phyloP scores from a whole-genome alignment of 2,329 filamentous ascomycete genomes.

The Trichoderma simmonsii region DNA sequence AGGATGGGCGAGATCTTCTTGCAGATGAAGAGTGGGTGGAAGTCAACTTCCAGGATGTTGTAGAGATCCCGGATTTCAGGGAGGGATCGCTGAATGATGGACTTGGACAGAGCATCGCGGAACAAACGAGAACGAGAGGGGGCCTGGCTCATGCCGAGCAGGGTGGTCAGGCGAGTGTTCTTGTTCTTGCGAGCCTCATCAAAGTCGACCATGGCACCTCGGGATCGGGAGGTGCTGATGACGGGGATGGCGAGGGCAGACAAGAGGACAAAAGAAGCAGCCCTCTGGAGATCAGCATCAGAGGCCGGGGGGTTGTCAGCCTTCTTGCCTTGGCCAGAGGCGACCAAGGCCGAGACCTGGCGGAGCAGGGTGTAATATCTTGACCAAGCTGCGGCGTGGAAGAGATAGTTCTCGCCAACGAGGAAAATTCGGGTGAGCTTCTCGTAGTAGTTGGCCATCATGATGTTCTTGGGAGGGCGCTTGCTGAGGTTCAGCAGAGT shows the following conservation, averaged over 20 bases:
- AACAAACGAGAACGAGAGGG: slow-evolving; percentile 89
- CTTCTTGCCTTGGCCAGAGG: slow-evolving; percentile 84
- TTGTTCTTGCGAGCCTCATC: slow-evolving; percentile 98
- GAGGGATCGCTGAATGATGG: slow-evolving; percentile 84
- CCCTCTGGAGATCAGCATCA: slow-evolving; percentile 88
- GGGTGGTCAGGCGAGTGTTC: slow-evolving; percentile 93
- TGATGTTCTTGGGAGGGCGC: slow-evolving; percentile 94
- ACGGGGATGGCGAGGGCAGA: slow-evolving; percentile 97
- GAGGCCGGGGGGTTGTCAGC: slow-evolving; percentile 87
- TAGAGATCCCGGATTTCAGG: slow-evolving; percentile 96
- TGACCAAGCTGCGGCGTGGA: slow-evolving; percentile 97
- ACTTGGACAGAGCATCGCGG: slow-evolving; percentile 94
- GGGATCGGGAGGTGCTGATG: slow-evolving; percentile 96
- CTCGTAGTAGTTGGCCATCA: slow-evolving; percentile 99
- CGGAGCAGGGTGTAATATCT: slow-evolving; percentile 96
- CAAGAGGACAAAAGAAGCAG: slow-evolving; percentile 90
- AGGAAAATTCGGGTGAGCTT: slow-evolving; percentile 98
- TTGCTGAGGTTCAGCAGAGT: slow-evolving; percentile 97
- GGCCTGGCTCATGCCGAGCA: slow-evolving; percentile 86
- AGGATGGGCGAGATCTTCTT: slow-evolving; percentile 98
- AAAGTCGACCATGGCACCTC: slow-evolving; percentile 92
- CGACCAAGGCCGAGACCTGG: slow-evolving; percentile 79
- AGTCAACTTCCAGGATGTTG: slow-evolving; percentile 98
- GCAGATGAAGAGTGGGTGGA: slow-evolving; percentile 98
- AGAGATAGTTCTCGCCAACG: slow-evolving; percentile 98